Conservation (phyloP, 1,284 basidiomycete genomes). For the Mycena citricolor region DNA sequence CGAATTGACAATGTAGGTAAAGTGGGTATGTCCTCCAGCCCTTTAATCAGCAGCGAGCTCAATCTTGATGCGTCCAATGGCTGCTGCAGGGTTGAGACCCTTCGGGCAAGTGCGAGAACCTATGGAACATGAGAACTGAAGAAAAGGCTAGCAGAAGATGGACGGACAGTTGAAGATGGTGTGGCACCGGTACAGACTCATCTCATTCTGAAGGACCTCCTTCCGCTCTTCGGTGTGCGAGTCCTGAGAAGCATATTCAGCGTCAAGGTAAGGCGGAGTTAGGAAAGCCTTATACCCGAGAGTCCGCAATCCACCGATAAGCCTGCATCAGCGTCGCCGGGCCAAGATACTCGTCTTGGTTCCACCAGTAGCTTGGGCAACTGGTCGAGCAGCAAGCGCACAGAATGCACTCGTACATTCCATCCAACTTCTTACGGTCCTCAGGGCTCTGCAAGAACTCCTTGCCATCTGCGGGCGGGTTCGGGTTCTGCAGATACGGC, state of each 20-base stretch:
- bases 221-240: constrained; percentile 79
- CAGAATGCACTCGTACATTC: constrained; percentile 95
- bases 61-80: constrained; percentile 88
- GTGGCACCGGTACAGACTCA: constrained; percentile 92
- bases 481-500: constrained; percentile 92
- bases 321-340: constrained; percentile 96
- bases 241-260: constrained; percentile 62
- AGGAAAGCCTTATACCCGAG: constrained; percentile 51
- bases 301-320: constrained; percentile 98
- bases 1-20: too few species aligned
- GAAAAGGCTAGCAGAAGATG: constrained; percentile 1
- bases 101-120: constrained; percentile 92
- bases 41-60: constrained; percentile 83
- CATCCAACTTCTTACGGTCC: constrained; percentile 95
- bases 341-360: constrained; percentile 97
- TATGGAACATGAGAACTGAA: constrained; percentile 28
- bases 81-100: constrained; percentile 88
- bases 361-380: constrained; percentile 99
- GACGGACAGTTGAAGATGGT: constrained; percentile 93
- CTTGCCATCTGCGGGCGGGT: constrained; percentile 70
- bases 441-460: constrained; percentile 90
- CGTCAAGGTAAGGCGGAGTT: constrained; percentile 1
- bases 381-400: constrained; percentile 97
- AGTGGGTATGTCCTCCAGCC: too few species aligned
- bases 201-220: constrained; percentile 92